Percentiles rank a stretch among this genome's conserved stretches.
These are phyloP conservation scores for Aegilops speltoides DNA, from an alignment of 176 grass and related monocot genomes.

Conservation along the genomic window DNA sequence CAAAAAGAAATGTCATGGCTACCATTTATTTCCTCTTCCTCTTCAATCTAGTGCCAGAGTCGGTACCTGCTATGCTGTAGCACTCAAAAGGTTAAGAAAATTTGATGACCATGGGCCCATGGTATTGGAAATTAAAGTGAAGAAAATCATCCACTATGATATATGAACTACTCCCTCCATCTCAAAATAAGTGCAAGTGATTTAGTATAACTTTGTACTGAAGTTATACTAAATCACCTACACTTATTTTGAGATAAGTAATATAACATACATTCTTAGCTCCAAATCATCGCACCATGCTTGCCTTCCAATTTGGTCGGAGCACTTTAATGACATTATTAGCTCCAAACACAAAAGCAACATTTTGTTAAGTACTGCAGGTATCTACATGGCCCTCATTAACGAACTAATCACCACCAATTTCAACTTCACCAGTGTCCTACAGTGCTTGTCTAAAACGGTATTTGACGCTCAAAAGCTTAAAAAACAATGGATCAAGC, in stretches of 20 bases:
- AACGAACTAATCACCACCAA: slow-evolving; percentile 72
- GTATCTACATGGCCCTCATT: slow-evolving; percentile 69
- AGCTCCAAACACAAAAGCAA: slow-evolving; percentile 83
- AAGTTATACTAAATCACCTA: too few species aligned
- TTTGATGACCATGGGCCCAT: background rate
- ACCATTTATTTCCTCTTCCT: slow-evolving; percentile 74
- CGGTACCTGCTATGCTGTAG: slow-evolving; percentile 76
- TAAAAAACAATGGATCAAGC: background rate
- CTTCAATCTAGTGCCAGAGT: slow-evolving; percentile 65
- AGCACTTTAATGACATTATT: slow-evolving; percentile 70
- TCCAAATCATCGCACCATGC: background rate
- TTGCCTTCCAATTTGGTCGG: slow-evolving; percentile 73
- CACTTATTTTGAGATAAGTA: too few species aligned
- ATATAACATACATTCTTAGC: background rate
- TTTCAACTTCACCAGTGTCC: slow-evolving; percentile 73
- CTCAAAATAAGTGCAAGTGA: too few species aligned
- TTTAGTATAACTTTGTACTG: too few species aligned
- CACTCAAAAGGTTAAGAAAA: slow-evolving; percentile 80
- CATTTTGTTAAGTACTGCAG: slow-evolving; percentile 81
- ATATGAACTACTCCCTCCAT: too few species aligned
- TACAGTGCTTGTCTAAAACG: slow-evolving; percentile 40
- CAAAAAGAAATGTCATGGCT: slow-evolving; percentile 76
- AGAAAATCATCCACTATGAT: background rate
- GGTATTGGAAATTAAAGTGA: background rate
- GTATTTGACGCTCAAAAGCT: too few species aligned